Percentiles rank a stretch among this genome's conserved stretches.
phyloP scores from a whole-genome alignment of 2,329 filamentous ascomycete species.

The Bipolaris oryzae region DNA sequence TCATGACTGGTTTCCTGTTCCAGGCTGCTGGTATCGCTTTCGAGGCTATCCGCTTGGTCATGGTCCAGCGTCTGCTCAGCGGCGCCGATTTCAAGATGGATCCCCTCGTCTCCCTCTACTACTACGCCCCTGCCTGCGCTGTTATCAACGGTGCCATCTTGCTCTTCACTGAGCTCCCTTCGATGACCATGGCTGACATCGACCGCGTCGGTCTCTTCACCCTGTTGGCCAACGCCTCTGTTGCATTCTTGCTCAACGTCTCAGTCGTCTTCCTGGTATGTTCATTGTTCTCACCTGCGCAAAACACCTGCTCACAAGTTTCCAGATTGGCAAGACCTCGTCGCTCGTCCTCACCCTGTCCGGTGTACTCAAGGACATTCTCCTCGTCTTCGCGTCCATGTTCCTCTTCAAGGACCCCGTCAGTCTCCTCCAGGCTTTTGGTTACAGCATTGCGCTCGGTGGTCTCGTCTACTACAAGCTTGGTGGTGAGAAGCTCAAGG shows the following conservation, averaged over 20 bases:
- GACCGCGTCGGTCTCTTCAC: constrained; percentile 74
- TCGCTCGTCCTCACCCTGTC: constrained; percentile 85
- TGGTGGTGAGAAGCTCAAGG: constrained; percentile 80
- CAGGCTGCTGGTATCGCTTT: constrained; percentile 80
- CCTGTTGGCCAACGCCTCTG: constrained; percentile 75
- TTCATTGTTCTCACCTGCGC: constrained; percentile 42
- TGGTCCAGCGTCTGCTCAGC: constrained; percentile 83
- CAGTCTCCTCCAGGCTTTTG: constrained; percentile 77
- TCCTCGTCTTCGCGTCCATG: constrained; percentile 80
- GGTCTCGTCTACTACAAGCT: constrained; percentile 89
- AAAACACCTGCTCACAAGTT: constrained; percentile 19
- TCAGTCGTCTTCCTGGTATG: constrained; percentile 82
- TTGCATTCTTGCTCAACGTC: constrained; percentile 82
- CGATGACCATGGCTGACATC: constrained; percentile 71
- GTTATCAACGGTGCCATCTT: constrained; percentile 79
- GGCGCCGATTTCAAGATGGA: constrained; percentile 91
- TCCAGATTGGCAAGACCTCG: constrained; percentile 83
- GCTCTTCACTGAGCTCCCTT: constrained; percentile 74
- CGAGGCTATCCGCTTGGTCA: constrained; percentile 80
- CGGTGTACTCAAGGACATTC: constrained; percentile 86
- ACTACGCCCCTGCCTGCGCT: constrained; percentile 85
- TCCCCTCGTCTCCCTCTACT: constrained; percentile 85
- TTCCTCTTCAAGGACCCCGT: constrained; percentile 80
- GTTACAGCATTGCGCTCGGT: constrained; percentile 78
- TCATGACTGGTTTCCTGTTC: constrained; percentile 77